phyloP scores from a whole-genome alignment of 2,329 filamentous ascomycete genomes.

The Aspergillus eucalypticola region DNA sequence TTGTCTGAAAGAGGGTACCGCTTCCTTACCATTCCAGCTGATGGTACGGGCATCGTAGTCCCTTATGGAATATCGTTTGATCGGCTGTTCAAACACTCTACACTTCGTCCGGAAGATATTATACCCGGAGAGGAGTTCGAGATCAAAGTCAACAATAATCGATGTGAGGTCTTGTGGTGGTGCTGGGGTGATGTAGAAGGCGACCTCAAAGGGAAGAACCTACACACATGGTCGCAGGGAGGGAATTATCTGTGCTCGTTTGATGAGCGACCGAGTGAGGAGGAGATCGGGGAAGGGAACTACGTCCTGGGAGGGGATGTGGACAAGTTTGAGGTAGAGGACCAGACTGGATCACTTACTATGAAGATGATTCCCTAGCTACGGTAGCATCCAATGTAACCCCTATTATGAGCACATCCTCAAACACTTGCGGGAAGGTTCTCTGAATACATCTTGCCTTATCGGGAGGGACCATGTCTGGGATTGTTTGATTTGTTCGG shows the following conservation, averaged over 20 bases:
- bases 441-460: too few relatives aligned
- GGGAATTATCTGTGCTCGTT: neutral
- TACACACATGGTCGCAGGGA: neutral
- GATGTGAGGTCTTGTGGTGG: neutral
- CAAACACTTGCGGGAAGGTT: too few relatives aligned
- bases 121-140: neutral
- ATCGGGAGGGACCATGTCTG: too few relatives aligned
- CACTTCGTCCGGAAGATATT: neutral
- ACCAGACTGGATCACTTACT: neutral
- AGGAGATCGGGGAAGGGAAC: neutral
- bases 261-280: neutral
- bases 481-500: too few relatives aligned
- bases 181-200: neutral
- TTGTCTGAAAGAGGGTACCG: neutral
- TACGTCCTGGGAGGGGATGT: neutral
- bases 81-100: neutral
- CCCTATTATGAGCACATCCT: too few relatives aligned
- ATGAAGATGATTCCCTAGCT: neutral
- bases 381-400: too few relatives aligned
- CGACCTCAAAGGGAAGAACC: neutral
- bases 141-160: neutral
- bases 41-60: neutral
- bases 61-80: neutral
- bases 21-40: neutral
- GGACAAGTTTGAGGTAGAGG: neutral